Evolutionary conservation across 768 basidiomycete genomes (phyloP).

Genomic region (Xerocomus spinulosus): DNA sequence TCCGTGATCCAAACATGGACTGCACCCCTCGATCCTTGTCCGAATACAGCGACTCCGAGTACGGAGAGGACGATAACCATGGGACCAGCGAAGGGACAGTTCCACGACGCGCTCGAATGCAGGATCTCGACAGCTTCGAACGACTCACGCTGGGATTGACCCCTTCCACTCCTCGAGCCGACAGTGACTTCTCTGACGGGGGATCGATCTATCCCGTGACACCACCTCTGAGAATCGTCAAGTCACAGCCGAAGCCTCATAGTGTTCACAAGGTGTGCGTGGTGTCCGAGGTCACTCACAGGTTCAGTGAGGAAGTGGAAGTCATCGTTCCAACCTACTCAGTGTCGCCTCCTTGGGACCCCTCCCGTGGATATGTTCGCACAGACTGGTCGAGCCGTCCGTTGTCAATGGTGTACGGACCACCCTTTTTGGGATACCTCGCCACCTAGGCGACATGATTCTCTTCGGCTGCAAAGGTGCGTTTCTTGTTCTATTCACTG

Average conservation of each 20-base stretch:
- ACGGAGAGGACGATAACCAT: not conserved
- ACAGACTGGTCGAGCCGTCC: constrained; percentile 1
- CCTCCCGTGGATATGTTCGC: constrained; percentile 2
- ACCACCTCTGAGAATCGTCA: not conserved
- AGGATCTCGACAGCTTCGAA: not conserved
- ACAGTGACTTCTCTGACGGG: constrained; percentile 1
- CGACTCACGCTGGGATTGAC: constrained; percentile 1
- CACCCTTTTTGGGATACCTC: constrained; percentile 2
- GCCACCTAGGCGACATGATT: not conserved
- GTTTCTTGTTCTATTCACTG: not conserved
- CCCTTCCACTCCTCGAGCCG: not conserved
- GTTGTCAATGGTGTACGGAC: not conserved
- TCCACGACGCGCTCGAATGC: not conserved
- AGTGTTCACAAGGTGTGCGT: not conserved
- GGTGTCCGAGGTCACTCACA: not conserved
- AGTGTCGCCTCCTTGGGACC: constrained; percentile 3
- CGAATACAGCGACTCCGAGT: constrained; percentile 5
- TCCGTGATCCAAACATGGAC: constrained; percentile 14
- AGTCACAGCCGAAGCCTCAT: not conserved
- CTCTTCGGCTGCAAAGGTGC: constrained; percentile 1
- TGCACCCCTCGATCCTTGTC: not conserved
- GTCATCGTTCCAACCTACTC: not conserved
- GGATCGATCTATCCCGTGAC: constrained; percentile 6
- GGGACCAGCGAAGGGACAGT: not conserved
- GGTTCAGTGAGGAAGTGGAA: not conserved